Evolutionary conservation across 345 rosid species (phyloP), one percentile per base, ranked within the genome.

Genomic region (Streptanthus diversifolius): DNA sequence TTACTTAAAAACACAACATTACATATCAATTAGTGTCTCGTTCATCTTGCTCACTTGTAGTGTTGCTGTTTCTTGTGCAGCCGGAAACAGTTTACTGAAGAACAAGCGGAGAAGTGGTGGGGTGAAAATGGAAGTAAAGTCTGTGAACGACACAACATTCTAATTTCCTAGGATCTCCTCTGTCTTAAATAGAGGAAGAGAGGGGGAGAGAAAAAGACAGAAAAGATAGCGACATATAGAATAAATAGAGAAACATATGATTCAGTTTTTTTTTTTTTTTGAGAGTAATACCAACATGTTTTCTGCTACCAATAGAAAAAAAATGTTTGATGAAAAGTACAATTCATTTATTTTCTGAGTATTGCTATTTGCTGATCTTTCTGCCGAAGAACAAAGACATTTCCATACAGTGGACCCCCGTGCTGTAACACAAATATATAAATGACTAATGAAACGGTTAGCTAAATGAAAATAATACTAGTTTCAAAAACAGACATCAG

Each of bases 21-120:
- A 25, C 69, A 54, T 15, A n/a, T 36, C 2, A 22, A 11, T 33
- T 40, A 24, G 2, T 49, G 51, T 22, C 54, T 45, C n/a, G 15
- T 71, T 57, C 32, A 15, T 21, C 10, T 35, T 35, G n/a, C 37
- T 33, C 60, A 36, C 14, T 3, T 45, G 39, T 47, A 29, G 32
- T 15, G 40, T 35, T 47, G 48, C 0, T 33, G 27, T 51, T 57
- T 72, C 18, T 41, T 72, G 32, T 40, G 66, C 87, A 90, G 98
- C 75, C 88, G 90, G 59, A 85, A 83, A 82, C 84, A 82, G 37
- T 91, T 89, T 72, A 86, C 82, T 0, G 92, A 93, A 82, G 85
- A 85, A 61, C 80, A 82, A 82, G 98, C 97, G 7, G 92, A 90
- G 86, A 91, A 83, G 32, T 89, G 97, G 98, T 93, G 97, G 98